phyloP scores from a whole-genome alignment of 257 asterid species.

The Fraxinus americana region DNA sequence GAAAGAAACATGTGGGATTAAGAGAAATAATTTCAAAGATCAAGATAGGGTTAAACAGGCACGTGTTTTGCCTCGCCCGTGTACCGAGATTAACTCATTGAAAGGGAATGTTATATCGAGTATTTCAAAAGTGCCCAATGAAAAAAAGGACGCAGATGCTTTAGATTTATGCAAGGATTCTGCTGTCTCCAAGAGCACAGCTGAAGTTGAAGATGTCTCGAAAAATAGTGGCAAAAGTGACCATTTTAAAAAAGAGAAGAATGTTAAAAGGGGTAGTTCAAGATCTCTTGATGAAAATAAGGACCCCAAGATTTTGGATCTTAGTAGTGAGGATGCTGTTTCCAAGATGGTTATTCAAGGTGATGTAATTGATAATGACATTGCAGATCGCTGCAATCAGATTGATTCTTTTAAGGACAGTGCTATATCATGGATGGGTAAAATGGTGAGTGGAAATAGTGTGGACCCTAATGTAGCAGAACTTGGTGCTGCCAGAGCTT shows the following conservation, averaged over 20 bases:
- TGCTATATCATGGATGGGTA: neutral
- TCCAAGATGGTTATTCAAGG: conserved; percentile 11
- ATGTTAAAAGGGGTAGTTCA: conserved; percentile 7
- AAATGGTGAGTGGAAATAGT: neutral
- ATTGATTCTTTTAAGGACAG: neutral
- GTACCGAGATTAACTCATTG: conserved; percentile 47
- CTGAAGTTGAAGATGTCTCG: conserved; percentile 23
- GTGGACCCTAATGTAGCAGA: neutral
- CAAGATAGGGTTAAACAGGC: conserved; percentile 37
- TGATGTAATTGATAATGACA: conserved; percentile 17
- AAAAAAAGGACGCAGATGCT: conserved; percentile 30
- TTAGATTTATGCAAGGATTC: conserved; percentile 12
- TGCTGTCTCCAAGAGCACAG: conserved; percentile 23
- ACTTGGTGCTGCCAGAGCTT: conserved; percentile 8
- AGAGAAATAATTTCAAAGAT: conserved; percentile 28
- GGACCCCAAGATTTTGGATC: conserved; percentile 18
- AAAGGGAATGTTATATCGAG: conserved; percentile 45
- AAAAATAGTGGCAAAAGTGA: conserved; percentile 20
- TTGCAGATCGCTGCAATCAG: neutral
- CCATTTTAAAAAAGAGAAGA: conserved; percentile 10
- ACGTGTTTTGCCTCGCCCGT: conserved; percentile 39
- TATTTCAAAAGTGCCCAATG: conserved; percentile 33
- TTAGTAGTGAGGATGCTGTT: conserved; percentile 19
- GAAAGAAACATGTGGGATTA: conserved; percentile 31
- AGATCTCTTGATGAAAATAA: conserved; percentile 8